Percentiles rank a stretch among this genome's conserved stretches.
phyloP scores from a whole-genome alignment of 1,139 yeast species.

The Ogataea hybrid region DNA sequence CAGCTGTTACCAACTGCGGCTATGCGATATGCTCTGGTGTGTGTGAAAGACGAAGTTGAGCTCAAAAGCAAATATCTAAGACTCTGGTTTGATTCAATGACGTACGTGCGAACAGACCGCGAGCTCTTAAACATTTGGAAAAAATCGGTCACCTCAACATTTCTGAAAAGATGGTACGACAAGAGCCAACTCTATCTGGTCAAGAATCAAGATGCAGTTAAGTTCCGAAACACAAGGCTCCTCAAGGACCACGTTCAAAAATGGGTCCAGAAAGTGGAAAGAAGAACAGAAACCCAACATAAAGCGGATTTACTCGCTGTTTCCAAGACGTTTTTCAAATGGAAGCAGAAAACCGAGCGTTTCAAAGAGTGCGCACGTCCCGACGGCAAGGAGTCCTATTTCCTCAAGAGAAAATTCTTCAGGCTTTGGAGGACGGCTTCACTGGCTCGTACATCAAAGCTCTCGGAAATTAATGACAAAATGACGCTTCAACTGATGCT shows the following conservation, averaged over 20 bases:
- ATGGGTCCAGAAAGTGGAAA: slow-evolving; percentile 1
- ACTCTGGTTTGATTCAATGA: slow-evolving; percentile 23
- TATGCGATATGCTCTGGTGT: slow-evolving; percentile 28
- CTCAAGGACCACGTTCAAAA: neutral
- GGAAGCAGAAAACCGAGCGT: neutral
- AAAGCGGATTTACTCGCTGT: neutral
- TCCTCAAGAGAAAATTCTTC: slow-evolving; percentile 8
- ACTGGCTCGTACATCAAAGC: slow-evolving; percentile 7
- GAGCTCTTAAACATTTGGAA: slow-evolving; percentile 13
- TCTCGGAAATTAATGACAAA: slow-evolving; percentile 4
- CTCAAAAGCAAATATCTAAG: slow-evolving; percentile 19
- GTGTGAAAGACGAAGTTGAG: slow-evolving; percentile 19
- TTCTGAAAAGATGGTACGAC: slow-evolving; percentile 13
- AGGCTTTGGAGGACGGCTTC: slow-evolving; percentile 14
- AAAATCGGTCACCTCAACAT: slow-evolving; percentile 9
- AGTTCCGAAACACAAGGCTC: neutral
- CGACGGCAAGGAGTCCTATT: neutral
- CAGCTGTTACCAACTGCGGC: slow-evolving; percentile 22
- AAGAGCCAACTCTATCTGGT: neutral
- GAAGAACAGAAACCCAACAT: neutral
- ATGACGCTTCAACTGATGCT: slow-evolving; percentile 3
- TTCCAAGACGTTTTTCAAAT: neutral
- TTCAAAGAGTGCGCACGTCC: neutral
- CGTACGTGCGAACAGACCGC: slow-evolving; percentile 10
- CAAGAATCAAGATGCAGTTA: slow-evolving; percentile 5